Conservation (phyloP, 352 stramenopile genomes). For the Phytophthora cryptogea region DNA sequence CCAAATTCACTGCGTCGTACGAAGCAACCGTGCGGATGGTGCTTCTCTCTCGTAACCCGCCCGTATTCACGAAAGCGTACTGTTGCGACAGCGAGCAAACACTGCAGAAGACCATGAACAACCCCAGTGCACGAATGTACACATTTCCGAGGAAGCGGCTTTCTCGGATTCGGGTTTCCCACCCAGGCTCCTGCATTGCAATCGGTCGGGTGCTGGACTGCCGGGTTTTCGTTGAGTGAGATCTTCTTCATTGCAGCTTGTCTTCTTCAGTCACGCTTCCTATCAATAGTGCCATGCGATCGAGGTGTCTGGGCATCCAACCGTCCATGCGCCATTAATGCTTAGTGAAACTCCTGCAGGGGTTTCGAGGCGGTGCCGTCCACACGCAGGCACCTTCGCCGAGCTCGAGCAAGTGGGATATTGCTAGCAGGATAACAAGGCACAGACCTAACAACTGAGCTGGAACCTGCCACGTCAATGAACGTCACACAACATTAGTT, state of each 20-base stretch:
- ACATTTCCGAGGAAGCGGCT: slow-evolving; percentile 47
- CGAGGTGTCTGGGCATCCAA: slow-evolving; percentile 2
- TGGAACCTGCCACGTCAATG: slow-evolving; percentile 19
- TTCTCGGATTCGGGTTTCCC: slow-evolving; percentile 27
- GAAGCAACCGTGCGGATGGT: slow-evolving; percentile 13
- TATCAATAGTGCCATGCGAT: slow-evolving; percentile 32
- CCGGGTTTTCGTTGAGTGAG: slow-evolving; percentile 22
- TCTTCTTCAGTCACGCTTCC: not conserved
- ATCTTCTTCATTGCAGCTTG: not conserved
- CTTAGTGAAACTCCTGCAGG: slow-evolving; percentile 15
- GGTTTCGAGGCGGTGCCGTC: slow-evolving; percentile 10
- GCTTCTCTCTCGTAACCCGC: slow-evolving; percentile 2
- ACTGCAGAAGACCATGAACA: slow-evolving; percentile 34
- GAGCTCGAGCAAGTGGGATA: slow-evolving; percentile 9
- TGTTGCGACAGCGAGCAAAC: slow-evolving; percentile 34
- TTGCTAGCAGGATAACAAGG: not conserved
- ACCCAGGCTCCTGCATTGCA: slow-evolving; percentile 25
- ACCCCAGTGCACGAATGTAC: slow-evolving; percentile 34
- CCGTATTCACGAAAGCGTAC: slow-evolving; percentile 26
- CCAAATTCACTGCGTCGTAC: slow-evolving; percentile 11
- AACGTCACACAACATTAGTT: slow-evolving; percentile 14
- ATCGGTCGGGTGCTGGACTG: slow-evolving; percentile 24
- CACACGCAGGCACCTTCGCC: slow-evolving; percentile 2
- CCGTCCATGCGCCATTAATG: not conserved
- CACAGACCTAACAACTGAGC: not conserved